Conservation (phyloP, 192 early-diverging fungal genomes). For the Umbelopsis vinacea region DNA sequence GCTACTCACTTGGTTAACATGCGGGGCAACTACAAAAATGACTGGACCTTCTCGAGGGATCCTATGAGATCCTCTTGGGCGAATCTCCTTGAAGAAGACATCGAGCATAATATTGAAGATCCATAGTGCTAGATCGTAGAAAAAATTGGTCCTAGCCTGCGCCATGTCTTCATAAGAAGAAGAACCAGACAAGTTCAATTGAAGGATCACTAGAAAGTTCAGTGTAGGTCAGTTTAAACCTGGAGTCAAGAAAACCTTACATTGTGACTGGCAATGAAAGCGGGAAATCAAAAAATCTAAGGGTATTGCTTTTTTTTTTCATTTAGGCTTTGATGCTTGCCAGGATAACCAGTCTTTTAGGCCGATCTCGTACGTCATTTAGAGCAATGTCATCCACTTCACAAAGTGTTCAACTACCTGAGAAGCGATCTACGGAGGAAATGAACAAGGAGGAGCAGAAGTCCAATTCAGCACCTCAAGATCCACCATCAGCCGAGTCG, state of each 20-base stretch:
- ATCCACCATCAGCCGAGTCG: background rate
- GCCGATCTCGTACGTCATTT: background rate
- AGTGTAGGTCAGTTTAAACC: background rate
- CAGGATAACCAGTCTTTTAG: background rate
- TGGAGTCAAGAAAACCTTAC: background rate
- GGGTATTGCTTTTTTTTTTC: background rate
- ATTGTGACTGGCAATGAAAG: background rate
- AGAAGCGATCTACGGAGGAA: background rate
- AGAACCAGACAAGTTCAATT: background rate
- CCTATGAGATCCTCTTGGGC: slow-evolving; percentile 76
- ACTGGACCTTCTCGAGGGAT: slow-evolving; percentile 85
- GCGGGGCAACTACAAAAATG: slow-evolving; percentile 86
- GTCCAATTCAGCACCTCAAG: background rate
- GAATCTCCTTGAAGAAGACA: slow-evolving; percentile 89
- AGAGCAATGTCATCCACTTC: slow-evolving; percentile 11
- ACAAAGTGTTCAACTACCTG: background rate
- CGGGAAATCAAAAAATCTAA: background rate
- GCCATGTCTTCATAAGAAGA: slow-evolving; percentile 11
- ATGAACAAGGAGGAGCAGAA: background rate
- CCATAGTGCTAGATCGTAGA: slow-evolving; percentile 67
- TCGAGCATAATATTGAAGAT: slow-evolving; percentile 68
- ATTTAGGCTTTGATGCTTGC: background rate
- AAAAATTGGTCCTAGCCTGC: slow-evolving; percentile 12
- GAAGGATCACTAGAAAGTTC: background rate
- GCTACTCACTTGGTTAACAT: slow-evolving; percentile 67